Base-by-base conservation (phyloP, 306 rosid species). In the Carpinus fangiana region DNA sequence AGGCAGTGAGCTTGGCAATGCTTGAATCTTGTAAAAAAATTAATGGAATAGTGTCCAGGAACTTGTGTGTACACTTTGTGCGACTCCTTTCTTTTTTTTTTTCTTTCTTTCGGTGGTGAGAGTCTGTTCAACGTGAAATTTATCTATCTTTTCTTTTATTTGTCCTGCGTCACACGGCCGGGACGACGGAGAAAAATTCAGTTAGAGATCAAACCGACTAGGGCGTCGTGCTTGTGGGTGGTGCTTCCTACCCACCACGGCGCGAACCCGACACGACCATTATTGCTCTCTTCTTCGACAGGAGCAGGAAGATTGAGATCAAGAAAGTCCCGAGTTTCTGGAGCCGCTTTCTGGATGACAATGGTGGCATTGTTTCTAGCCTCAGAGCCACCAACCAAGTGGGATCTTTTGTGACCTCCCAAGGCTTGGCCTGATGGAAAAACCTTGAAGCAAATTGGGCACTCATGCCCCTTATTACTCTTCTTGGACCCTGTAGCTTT, bases 391-490 rank as follows among this genome's bases (percentile, higher is more conserved):
- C 43, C 76, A 41, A 76, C 73, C 82, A 87, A 57, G 79, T 94
- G 98, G 76, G 97, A 94, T 82, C 98, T 90, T 81, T 94, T 94
- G 75, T 94, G 98, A 28, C 98, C 98, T 53, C 98, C 98, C 77
- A 94, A 88, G 12, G 98, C 98, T 76, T 94, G 98, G 12, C 98
- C 98, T 43, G 97, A 90, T 36, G 85, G 53, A 34, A 94, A 94
- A 69, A 85, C 87, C 82, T 85, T 90, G 16, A 79, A 31, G 85
- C 98, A 94, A 87, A 92, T 89, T 78, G 95, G 87, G 59, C 98
- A 94, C 65, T 85, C 84, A 17, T 94, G 92, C 17, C 79, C 88
- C 73, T 81, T 92, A 60, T 81, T 92, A 60, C 28, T 88, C 86
- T 84, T 90, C 87, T 79, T 84, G 23, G 81, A 70, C 52, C 61